Conservation (phyloP, 305 asterid species). For the Fraxinus paxiana region DNA sequence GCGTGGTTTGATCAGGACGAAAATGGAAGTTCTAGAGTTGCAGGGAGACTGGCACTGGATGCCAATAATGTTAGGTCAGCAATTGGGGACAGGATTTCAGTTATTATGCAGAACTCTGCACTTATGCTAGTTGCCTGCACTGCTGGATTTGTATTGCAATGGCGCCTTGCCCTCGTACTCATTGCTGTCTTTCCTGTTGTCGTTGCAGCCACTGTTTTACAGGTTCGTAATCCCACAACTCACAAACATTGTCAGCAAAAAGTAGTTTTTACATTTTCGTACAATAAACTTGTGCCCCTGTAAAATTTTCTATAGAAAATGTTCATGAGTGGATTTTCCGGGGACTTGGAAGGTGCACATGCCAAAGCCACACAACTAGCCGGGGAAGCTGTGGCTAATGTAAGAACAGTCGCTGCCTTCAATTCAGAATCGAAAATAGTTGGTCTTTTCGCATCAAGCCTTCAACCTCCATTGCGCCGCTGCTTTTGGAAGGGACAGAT, state of each 20-base stretch:
- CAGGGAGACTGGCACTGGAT: constrained; percentile 90
- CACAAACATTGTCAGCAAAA: background rate
- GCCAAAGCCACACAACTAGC: constrained; percentile 95
- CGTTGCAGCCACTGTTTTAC: constrained; percentile 93
- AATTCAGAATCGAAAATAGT: constrained; percentile 80
- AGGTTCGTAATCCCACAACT: constrained; percentile 43
- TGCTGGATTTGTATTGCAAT: constrained; percentile 92
- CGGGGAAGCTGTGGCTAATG: constrained; percentile 88
- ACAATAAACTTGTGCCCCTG: background rate
- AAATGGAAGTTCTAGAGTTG: constrained; percentile 80
- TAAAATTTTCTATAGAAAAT: constrained; percentile 56
- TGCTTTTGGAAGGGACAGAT: constrained; percentile 99
- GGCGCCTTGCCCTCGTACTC: constrained; percentile 96
- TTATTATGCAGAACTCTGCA: constrained; percentile 96
- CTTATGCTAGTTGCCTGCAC: constrained; percentile 98
- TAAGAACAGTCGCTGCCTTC: constrained; percentile 93
- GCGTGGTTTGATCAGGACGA: constrained; percentile 98
- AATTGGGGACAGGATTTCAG: constrained; percentile 91
- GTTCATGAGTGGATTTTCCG: constrained; percentile 97
- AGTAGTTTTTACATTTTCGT: background rate
- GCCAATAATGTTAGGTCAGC: constrained; percentile 98
- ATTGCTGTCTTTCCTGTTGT: constrained; percentile 90
- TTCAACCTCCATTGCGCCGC: constrained; percentile 58
- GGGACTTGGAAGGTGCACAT: constrained; percentile 90
- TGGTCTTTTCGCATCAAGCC: constrained; percentile 62